Base-by-base conservation (phyloP, 192 early-diverging fungal species). In the Backusella circina region DNA sequence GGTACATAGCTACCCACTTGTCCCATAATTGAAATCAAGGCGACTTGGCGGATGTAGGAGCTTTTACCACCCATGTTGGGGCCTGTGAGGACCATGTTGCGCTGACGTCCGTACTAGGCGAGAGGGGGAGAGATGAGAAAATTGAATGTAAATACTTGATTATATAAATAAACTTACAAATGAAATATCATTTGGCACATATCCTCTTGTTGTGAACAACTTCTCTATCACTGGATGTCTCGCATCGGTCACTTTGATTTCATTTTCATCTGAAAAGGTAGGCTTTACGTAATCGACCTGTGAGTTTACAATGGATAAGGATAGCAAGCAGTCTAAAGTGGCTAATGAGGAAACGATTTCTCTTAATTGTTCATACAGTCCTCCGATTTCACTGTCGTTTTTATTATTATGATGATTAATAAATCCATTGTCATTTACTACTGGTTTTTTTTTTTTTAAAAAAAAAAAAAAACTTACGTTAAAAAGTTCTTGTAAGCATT, bases 1-100 rank as follows among this genome's bases (percentile, higher is more conserved):
- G 95, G 95, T 0, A 96, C 88, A 82, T 88, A 94, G 2, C 84
- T 83, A 8, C 95, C 93, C 0, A 91, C 87, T 64, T 95, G 94
- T 0, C 89, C 93, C 86, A 94, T 87, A 65, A 87, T 89, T 7
- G 83, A 76, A 26, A 87, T 70, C 3, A 90, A 73, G 0, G 84
- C 91, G 65, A 86, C 85, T 71, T 92, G 89, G 9, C 93, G 83
- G 26, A 94, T 86, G 74, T 90, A 91, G 10, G 91, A 92, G 72
- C 84, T 84, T 75, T 88, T 86, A 33, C 93, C 93, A 3, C 92
- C 93, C 93, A 96, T 94, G 74, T 95, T 95, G 13, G 93, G 95
- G 36, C 92, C 88, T 0, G 86, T 90, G 7, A 92, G 72, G 13
- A 86, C 78, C 78, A 87, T 73, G 5, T 83, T 74, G 38, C 83